These are phyloP conservation scores for Ophiostoma quercus DNA, from an alignment of 2,329 filamentous ascomycete genomes.

Conservation along the genomic window DNA sequence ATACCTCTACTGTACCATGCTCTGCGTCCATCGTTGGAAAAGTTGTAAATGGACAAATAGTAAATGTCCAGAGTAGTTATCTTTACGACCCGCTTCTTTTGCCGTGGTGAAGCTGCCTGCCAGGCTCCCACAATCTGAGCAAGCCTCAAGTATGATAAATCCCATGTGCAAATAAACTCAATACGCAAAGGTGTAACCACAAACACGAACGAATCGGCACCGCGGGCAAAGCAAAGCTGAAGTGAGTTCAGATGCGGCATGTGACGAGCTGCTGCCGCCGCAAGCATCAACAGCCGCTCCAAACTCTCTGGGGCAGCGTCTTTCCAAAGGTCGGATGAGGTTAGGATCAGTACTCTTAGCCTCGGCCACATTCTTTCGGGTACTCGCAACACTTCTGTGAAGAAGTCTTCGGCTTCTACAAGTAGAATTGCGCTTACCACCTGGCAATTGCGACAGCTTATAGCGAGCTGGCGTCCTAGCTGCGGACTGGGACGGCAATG, in stretches of 20 bases:
- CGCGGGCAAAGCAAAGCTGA: background rate
- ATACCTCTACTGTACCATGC: too few relatives aligned
- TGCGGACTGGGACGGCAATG: background rate
- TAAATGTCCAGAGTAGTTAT: too few relatives aligned
- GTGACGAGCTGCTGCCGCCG: background rate
- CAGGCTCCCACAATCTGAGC: background rate
- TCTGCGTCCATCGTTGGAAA: too few relatives aligned
- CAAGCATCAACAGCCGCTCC: background rate
- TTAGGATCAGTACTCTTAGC: background rate
- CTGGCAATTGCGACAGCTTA: background rate
- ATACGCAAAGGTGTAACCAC: background rate
- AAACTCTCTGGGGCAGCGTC: background rate
- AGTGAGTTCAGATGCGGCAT: background rate
- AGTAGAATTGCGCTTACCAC: background rate
- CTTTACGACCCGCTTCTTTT: too few relatives aligned
- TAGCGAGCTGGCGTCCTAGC: background rate
- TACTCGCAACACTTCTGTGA: background rate
- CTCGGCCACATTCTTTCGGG: background rate
- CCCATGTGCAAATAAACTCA: background rate
- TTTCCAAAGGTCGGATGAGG: background rate
- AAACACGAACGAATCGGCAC: background rate
- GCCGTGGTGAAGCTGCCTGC: too few relatives aligned
- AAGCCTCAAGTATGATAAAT: background rate
- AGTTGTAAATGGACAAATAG: too few relatives aligned
- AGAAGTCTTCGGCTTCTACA: background rate